Conservation (phyloP, 2,329 filamentous ascomycete genomes). For the Fusarium gaditjirri region DNA sequence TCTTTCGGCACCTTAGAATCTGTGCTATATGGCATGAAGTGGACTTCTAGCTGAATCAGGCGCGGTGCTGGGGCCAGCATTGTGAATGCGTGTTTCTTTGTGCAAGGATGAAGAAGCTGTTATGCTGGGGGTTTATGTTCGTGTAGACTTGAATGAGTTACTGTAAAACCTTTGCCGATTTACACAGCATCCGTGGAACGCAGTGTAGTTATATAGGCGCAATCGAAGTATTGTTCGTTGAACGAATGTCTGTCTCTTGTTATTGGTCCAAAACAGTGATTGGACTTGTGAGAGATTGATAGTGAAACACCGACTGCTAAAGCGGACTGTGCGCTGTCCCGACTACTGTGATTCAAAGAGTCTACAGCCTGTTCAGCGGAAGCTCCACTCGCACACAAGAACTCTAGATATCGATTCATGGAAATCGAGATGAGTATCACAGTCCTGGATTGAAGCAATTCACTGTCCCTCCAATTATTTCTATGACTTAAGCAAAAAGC, state of each 20-base stretch:
- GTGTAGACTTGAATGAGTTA: accelerated
- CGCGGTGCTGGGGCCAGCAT: not conserved
- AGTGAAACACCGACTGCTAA: accelerated
- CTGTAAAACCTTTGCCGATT: accelerated
- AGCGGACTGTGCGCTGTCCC: too few species aligned
- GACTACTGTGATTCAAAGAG: not conserved
- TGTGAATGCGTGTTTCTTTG: not conserved
- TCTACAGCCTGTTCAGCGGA: accelerated
- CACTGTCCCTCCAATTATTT: not conserved
- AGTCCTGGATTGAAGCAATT: too few species aligned
- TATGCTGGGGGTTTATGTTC: not conserved
- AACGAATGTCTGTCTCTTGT: too few species aligned
- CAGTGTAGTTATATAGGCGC: not conserved
- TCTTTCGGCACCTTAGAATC: not conserved
- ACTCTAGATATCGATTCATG: not conserved
- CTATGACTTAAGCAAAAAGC: accelerated
- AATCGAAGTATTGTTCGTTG: accelerated
- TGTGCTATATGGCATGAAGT: not conserved
- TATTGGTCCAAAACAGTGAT: too few species aligned
- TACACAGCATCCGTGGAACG: accelerated
- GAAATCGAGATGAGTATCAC: too few species aligned
- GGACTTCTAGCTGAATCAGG: not conserved
- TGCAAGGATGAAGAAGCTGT: accelerated
- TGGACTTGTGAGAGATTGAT: not conserved
- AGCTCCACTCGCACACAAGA: accelerated